Evolutionary conservation across 176 grass and related monocot species (phyloP), one percentile per base, ranked within the genome.

Genomic region (Triticum monococcum): DNA sequence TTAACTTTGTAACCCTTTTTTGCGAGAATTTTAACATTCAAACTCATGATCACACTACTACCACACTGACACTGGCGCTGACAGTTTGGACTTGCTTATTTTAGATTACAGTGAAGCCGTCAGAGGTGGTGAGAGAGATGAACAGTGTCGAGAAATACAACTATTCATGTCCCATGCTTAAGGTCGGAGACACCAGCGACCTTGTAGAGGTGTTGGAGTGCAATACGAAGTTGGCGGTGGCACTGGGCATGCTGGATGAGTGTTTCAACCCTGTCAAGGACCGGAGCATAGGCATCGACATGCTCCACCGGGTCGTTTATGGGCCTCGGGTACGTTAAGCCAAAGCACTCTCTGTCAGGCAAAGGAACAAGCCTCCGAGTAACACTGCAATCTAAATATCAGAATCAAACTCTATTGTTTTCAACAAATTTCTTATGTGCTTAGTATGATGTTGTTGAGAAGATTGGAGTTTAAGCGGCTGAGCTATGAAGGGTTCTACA

Each of bases 401-500:
- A 25, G 9, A 1, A 63, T 14, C 10, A 59, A 7, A 24, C 46
- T 28, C 22, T 22, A 3, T 20, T 23, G 0, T 33, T 85, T 26
- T 32, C 20, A 25, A 16, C 1, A 7, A 7, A 0, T 54, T 17
- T 0, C 5, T n/a, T 64, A 8, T 63, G 43, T 84, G 48, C 0
- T 52, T 52, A 52, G 48, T 6, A 52, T 17, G 48, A 16, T 3
- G 10, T 16, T 0, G 8, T 23, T 64, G 17, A 68, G 14, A 16
- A 97, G 90, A 37, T 97, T 90, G 38, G 45, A 87, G 37, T 97
- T 92, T 70, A 90, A 88, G 50, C 45, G 88, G 32, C 33, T 94
- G 60, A 94, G 86, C 73, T 97, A 89, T 0, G 88, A 97, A 74
- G 88, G 92, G 73, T 94, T 97, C 81, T 86, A 91, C 75, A 91